These are phyloP conservation scores for Solanum medicagineum DNA, from an alignment of 257 asterid species.

Conservation along the genomic window DNA sequence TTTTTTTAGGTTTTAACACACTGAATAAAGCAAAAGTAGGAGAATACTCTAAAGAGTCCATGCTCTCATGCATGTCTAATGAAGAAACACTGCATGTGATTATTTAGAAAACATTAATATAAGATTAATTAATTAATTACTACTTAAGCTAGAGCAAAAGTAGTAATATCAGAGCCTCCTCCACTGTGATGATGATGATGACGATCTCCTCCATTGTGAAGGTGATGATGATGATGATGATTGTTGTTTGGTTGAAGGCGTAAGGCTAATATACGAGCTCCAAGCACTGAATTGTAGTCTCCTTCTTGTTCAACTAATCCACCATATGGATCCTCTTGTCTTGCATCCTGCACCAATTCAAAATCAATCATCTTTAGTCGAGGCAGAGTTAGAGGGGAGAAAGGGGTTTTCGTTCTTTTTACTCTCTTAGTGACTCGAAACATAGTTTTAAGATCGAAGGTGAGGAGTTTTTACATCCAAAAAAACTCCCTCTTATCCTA, in stretches of 20 bases:
- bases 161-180: slow-evolving; percentile 74
- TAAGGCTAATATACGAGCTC: slow-evolving; percentile 38
- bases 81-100: neutral
- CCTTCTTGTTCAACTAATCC: slow-evolving; percentile 82
- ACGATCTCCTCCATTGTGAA: slow-evolving; percentile 47
- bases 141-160: slow-evolving; percentile 58
- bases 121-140: neutral
- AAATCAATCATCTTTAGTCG: neutral
- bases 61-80: neutral
- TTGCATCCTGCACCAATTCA: slow-evolving; percentile 38
- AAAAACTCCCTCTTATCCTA: neutral
- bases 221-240: slow-evolving; percentile 13
- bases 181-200: slow-evolving; percentile 39
- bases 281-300: slow-evolving; percentile 51
- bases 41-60: neutral
- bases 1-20: neutral
- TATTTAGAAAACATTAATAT: neutral
- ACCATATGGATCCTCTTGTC: slow-evolving; percentile 83
- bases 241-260: slow-evolving; percentile 35
- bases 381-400: neutral
- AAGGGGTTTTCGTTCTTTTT: neutral
- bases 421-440: neutral
- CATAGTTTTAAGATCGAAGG: too few species aligned
- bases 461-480: neutral
- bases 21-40: neutral